Evolutionary conservation across 768 basidiomycete species (phyloP), one percentile per base, ranked within the genome.

Genomic region (Cytidiella melzeri): DNA sequence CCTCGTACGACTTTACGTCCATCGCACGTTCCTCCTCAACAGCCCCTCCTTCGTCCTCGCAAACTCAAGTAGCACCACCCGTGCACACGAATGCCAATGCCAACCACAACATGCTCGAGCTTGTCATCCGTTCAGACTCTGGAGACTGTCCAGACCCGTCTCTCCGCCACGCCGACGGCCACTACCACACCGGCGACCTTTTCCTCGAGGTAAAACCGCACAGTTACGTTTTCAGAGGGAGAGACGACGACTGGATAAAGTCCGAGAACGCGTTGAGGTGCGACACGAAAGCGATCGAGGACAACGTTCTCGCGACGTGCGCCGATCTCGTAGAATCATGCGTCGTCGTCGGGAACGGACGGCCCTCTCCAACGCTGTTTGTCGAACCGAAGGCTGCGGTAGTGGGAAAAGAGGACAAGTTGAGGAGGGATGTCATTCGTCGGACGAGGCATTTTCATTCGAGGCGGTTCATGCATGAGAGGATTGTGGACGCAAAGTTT

Each of bases 191-290:
- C 6, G 85, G 85, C 3, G 85, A 87, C 62, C 69, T 87, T 21
- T 87, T 87, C 70, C 75, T 79, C 59, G 77, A 84, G 62, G 70
- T 73, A 24, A 52, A 67, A 1, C 71, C 76, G 3, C 82, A 81
- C 0, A 69, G 65, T 57, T 87, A 81, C 61, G 61, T 76, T 28
- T 83, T 73, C 55, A 75, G 82, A 39, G 85, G 85, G 24, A 77
- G 85, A 41, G 77, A 83, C 52, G 84, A 87, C 57, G 85, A 87
- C 64, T 86, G 84, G 85, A 87, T 87, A 64, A 87, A 86, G 68
- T 80, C 79, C 37, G 78, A 83, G 58, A 84, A 76, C 61, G 77
- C 83, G 60, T 66, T 84, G 52, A 75, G 84, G 40, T 86, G 83
- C 58, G 84, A 87, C 57, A 84, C 85, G 46, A 80, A 77, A 73